A percentile compares a stretch with the other conserved stretches of the same genome.
Conservation (phyloP, 257 asterid species). For the Lantana camara region DNA sequence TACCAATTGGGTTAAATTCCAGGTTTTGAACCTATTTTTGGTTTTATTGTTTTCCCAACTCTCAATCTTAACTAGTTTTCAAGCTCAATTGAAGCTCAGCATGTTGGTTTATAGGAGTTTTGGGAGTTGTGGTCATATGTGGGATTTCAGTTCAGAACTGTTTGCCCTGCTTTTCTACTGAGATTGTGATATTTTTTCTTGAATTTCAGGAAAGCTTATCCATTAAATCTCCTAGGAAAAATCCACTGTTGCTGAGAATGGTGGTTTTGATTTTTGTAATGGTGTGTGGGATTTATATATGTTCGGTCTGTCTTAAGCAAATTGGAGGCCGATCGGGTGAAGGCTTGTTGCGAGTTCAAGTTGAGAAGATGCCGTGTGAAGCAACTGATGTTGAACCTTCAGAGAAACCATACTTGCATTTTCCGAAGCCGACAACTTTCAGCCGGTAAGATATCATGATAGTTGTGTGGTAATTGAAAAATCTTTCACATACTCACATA, state of each 20-base stretch:
- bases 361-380: constrained; percentile 62
- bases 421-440: constrained; percentile 81
- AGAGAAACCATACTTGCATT: constrained; percentile 72
- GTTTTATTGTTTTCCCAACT: background rate
- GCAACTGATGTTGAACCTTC: constrained; percentile 51
- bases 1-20: constrained; percentile 6
- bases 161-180: constrained; percentile 5
- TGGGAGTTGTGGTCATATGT: constrained; percentile 16
- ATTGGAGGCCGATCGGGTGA: constrained; percentile 42
- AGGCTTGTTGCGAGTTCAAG: constrained; percentile 37
- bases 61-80: background rate
- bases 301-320: constrained; percentile 79
- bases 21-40: background rate
- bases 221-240: constrained; percentile 61
- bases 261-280: constrained; percentile 69
- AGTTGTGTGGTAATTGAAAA: no score
- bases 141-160: background rate
- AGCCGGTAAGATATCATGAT: constrained; percentile 56
- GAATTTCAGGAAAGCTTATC: constrained; percentile 68
- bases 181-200: constrained; percentile 21
- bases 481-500: background rate
- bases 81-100: constrained; percentile 25
- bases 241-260: constrained; percentile 70
- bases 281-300: constrained; percentile 83
- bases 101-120: background rate